Base-by-base conservation (phyloP, 176 grass and related monocot genomes). In the barley (Hordeum vulgare) region DNA sequence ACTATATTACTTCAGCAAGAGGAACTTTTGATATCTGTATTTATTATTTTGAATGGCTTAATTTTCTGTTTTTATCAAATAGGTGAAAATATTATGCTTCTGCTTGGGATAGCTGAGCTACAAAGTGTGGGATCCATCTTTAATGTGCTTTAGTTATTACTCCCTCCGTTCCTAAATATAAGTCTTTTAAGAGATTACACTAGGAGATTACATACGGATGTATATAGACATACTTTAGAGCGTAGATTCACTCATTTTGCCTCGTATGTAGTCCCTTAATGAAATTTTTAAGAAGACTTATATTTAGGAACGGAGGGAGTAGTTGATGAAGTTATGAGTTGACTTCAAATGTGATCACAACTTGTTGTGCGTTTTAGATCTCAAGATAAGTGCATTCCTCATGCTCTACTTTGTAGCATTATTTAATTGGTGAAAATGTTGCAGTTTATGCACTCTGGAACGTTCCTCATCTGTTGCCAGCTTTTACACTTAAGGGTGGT, bases 391-490 rank as follows among this genome's bases (percentile, higher is more conserved):
- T 51, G 41, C 42, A 74, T 74, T 44, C 24, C 15, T n/a, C 25
- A 74, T 73, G 25, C 4, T 75, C 26, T 34, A n/a, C 23, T 81
- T 86, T 23, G 20, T 53, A 24, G 24, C 66, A 68, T 66, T 35
- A 29, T 79, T 71, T 88, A 39, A 78, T 24, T 74, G 65, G 42
- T 85, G 63, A 33, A 71, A 77, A 80, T 73, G 41, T 82, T 87
- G 66, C 95, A 98, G 93, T 98, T 88, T 98, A 93, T 72, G 91
- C 96, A 53, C 89, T 98, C 71, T 98, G 96, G 96, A 90, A 86
- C 83, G 89, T 89, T 73, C 91, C 89, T 69, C 85, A 90, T 76
- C 87, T 98, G 37, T 86, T 98, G 80, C 93, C 96, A 72, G 85
- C 90, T 75, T 98, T 98, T 88, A 88, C 87, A 11, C 96, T 98